Base-by-base conservation (phyloP, 2,329 filamentous ascomycete genomes). In the Fonsecaea monophora region DNA sequence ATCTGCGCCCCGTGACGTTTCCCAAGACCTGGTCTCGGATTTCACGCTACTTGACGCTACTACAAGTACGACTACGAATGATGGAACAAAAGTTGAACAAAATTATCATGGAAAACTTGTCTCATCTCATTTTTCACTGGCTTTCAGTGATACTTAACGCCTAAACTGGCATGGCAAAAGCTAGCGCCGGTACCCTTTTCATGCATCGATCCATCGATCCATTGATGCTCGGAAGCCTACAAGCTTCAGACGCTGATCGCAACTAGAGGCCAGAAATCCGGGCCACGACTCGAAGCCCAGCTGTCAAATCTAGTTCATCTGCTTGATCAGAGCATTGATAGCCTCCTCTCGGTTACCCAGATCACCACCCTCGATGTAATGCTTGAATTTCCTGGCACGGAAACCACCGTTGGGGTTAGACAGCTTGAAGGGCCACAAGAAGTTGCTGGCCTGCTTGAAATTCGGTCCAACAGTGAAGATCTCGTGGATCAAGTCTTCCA, bases 401-500 rank as follows among this genome's bases (percentile, higher is more conserved):
- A 98, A 99, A 74, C 95, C 94, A 82, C 95, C 95, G 76, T 85
- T 98, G 80, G 95, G 95, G 89, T 96, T 97, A 89, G 89, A 93
- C 75, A 99, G 91, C 91, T 99, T 98, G 90, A 99, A 99, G 80
- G 95, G 95, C 95, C 95, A 99, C 75, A 98, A 86, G 90, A 98
- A 98, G 91, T 98, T 99, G 86, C 90, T 89, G 78, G 92, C 93
- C 87, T 97, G 94, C 90, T 97, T 98, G 91, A 95, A 96, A 90
- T 98, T 98, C 86, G 94, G 94, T 81, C 95, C 94, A 75, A 98
- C 95, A 68, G 94, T 96, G 89, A 89, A 94, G 86, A 96, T 97
- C 88, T 99, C 95, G 88, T 99, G 95, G 83, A 99, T 94, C 75
- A 99, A 86, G 85, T 99, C 95, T 87, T 99, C 95, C 82, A 98